These are phyloP conservation scores for Paragyromitra xinjiangensis DNA, from an alignment of 495 filamentous ascomycete species.

Conservation along the genomic window DNA sequence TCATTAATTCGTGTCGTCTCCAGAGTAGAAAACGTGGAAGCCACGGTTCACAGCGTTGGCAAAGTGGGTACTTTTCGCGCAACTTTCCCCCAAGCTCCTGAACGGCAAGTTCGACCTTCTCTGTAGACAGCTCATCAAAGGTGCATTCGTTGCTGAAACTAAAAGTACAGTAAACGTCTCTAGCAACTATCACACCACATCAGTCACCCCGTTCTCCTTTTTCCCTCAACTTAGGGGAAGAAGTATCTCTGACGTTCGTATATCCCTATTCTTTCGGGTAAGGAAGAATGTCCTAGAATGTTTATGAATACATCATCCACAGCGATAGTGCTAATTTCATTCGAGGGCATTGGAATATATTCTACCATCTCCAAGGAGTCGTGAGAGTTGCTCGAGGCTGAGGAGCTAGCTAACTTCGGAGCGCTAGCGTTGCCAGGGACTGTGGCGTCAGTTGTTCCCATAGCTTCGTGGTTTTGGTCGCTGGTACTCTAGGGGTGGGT, in stretches of 20 bases:
- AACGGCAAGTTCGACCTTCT: neutral
- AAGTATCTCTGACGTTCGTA: neutral
- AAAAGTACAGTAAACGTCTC: neutral
- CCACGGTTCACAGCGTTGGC: neutral
- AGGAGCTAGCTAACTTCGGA: neutral
- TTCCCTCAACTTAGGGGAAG: neutral
- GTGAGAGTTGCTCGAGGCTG: neutral
- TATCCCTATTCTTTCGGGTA: neutral
- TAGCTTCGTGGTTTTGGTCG: neutral
- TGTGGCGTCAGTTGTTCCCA: neutral
- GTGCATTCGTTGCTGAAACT: neutral
- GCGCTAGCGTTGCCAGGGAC: neutral
- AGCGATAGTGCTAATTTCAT: neutral
- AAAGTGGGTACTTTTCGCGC: neutral
- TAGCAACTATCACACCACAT: neutral
- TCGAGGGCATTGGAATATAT: neutral
- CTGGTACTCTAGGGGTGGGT: conserved; percentile 1
- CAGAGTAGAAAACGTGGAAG: neutral
- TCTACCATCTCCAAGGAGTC: neutral
- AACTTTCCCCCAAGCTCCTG: neutral
- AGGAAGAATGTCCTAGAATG: neutral
- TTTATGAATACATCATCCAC: neutral
- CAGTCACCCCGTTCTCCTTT: neutral
- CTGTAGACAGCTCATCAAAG: neutral
- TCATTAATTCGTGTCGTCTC: neutral